Evolutionary conservation across 257 asterid species (phyloP).

Genomic region (Mentha longifolia): DNA sequence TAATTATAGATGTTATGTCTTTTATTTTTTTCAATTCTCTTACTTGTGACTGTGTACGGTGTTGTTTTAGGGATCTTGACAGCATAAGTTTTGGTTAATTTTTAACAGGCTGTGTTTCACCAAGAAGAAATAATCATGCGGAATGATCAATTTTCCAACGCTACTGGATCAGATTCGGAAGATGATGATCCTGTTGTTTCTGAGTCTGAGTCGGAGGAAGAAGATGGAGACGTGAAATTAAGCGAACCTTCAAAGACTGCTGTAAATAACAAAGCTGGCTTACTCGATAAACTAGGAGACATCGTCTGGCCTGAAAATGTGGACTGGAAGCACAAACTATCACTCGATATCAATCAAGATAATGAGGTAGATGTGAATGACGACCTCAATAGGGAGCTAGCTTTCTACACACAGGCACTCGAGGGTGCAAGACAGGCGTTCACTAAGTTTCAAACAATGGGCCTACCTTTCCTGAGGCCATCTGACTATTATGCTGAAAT

Average conservation of each 20-base stretch:
- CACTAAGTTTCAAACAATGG: constrained; percentile 57
- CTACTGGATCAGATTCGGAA: constrained; percentile 25
- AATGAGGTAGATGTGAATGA: constrained; percentile 83
- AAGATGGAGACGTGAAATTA: constrained; percentile 59
- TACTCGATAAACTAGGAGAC: constrained; percentile 78
- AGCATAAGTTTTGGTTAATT: background rate
- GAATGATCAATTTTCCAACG: constrained; percentile 5
- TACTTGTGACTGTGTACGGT: background rate
- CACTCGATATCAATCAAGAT: constrained; percentile 59
- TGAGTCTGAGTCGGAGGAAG: constrained; percentile 62
- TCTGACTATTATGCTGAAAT: constrained; percentile 90
- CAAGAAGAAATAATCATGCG: constrained; percentile 23
- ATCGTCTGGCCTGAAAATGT: constrained; percentile 70
- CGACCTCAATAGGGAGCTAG: constrained; percentile 76
- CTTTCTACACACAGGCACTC: constrained; percentile 85
- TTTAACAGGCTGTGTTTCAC: constrained; percentile 13
- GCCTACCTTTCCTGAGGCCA: constrained; percentile 76
- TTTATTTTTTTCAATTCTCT: background rate
- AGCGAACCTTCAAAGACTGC: constrained; percentile 81
- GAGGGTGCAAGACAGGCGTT: constrained; percentile 79
- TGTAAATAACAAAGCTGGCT: constrained; percentile 62
- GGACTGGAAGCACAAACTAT: constrained; percentile 80
- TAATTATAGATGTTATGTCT: background rate
- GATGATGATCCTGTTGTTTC: constrained; percentile 57
- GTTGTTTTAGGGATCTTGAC: background rate